Base-by-base conservation (phyloP, 805 yeast genomes). In the Phaffomyces opuntiae region DNA sequence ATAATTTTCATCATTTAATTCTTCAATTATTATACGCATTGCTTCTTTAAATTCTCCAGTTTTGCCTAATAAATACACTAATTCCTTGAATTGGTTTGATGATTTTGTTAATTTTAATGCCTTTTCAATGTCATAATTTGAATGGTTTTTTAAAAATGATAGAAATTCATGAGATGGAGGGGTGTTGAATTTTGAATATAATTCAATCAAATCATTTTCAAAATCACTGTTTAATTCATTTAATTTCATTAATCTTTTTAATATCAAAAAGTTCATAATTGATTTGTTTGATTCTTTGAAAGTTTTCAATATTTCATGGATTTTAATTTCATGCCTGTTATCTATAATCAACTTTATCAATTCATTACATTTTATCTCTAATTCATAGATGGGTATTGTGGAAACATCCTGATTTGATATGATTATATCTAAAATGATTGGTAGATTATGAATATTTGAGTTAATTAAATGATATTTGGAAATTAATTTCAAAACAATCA, bases 1-100 rank as follows among this genome's bases (percentile, higher is more conserved):
- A 51, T 77, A 72, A 36, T 75, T 74, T 0, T 96, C 91, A 59
- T 91, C 93, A 45, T 82, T 73, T 43, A 90, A 65, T 53, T 86
- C 75, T 51, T 86, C 83, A 36, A 89, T 80, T 14, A 93, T 88
- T 38, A 93, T 68, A 47, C 71, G 74, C 54, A 91, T 65, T 0
- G 98, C 98, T 49, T 78, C 75, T 49, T 74, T 74, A 46, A 81
- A 79, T 53, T 86, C 85, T 1, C 99, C 98, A 25, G 86, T 81
- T 54, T 80, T 78, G 5, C 96, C 95, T 49, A 87, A 72, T 29
- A 93, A 64, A 56, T 79, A 89, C 0, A 93, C 95, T 36, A 89
- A 69, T 56, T 91, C 98, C 36, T 82, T 78, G 36, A 72, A 73
- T 36, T 75, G 72, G 1, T 72, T 71, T 21, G 72, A 66, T 11